These are phyloP conservation scores for Penicillium sp. DNA, from an alignment of 2,329 filamentous ascomycete genomes.

Conservation along the genomic window DNA sequence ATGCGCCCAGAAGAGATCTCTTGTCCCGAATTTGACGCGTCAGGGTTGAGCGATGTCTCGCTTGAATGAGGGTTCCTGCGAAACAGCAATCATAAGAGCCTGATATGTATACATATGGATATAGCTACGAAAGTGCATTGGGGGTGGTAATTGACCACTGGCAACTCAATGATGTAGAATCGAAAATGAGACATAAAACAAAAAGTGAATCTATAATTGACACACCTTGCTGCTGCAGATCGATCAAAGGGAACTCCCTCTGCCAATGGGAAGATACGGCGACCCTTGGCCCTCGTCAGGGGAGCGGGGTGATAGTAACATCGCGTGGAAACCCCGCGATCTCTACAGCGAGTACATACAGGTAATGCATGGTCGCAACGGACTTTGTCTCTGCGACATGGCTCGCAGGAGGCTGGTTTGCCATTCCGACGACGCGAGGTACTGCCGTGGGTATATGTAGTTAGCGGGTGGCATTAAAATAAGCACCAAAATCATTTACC, in stretches of 20 bases:
- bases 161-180: neutral
- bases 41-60: neutral
- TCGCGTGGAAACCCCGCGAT: constrained; percentile 18
- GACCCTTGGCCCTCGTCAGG: constrained; percentile 21
- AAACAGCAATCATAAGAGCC: neutral
- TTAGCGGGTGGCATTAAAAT: neutral
- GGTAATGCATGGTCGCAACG: constrained; percentile 32
- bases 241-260: constrained; percentile 15
- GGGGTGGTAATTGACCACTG: neutral
- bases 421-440: constrained; percentile 31
- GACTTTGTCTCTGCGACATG: constrained; percentile 33
- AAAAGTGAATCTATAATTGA: neutral
- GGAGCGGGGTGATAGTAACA: constrained; percentile 37
- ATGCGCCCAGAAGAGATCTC: constrained; percentile 4
- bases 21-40: neutral
- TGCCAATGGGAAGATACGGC: constrained; percentile 9
- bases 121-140: neutral
- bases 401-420: constrained; percentile 34
- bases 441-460: neutral
- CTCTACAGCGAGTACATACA: constrained; percentile 29
- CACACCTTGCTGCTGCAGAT: constrained; percentile 7
- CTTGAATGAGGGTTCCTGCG: constrained; percentile 3
- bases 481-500: neutral
- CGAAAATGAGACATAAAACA: neutral
- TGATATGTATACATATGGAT: neutral